These are phyloP conservation scores for Forsythia viridissima DNA, from an alignment of 257 asterid genomes.

Conservation along the genomic window DNA sequence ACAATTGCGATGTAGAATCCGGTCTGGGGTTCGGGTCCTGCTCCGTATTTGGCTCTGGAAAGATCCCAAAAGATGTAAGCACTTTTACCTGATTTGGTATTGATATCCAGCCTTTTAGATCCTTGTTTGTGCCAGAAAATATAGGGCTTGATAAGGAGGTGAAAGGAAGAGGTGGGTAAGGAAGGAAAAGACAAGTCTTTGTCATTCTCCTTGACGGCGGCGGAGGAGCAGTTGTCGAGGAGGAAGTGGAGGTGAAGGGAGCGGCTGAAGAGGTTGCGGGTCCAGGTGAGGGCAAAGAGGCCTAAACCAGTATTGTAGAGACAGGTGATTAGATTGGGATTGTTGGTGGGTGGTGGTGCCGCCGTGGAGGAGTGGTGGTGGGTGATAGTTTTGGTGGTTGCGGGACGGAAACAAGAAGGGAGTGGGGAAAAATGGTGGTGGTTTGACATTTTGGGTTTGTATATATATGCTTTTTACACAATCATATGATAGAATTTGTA, in stretches of 20 bases:
- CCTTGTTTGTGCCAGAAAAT: constrained; percentile 47
- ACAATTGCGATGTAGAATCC: constrained; percentile 48
- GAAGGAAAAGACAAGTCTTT: constrained; percentile 7
- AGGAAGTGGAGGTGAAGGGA: constrained; percentile 55
- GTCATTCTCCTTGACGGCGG: neutral
- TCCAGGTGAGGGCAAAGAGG: constrained; percentile 61
- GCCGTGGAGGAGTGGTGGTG: constrained; percentile 13
- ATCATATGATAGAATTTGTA: neutral
- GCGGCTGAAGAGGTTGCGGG: constrained; percentile 46
- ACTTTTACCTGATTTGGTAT: constrained; percentile 5
- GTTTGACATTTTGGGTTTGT: constrained; percentile 23
- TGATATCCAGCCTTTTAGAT: constrained; percentile 33
- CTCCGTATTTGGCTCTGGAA: constrained; percentile 48
- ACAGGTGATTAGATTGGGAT: constrained; percentile 52
- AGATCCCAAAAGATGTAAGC: constrained; percentile 52
- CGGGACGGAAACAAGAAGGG: constrained; percentile 46
- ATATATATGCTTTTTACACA: neutral
- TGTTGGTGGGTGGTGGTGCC: constrained; percentile 26
- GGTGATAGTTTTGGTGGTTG: constrained; percentile 16
- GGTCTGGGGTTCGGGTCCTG: constrained; percentile 58
- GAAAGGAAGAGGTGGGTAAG: constrained; percentile 31
- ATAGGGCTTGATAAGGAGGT: constrained; percentile 47
- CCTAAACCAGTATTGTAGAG: constrained; percentile 50
- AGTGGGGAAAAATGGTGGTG: constrained; percentile 14
- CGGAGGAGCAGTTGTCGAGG: constrained; percentile 23